A percentile compares a stretch with the other conserved stretches of the same genome.
Conservation (phyloP, 768 basidiomycete species). For the Macrolepiota fuliginosa region DNA sequence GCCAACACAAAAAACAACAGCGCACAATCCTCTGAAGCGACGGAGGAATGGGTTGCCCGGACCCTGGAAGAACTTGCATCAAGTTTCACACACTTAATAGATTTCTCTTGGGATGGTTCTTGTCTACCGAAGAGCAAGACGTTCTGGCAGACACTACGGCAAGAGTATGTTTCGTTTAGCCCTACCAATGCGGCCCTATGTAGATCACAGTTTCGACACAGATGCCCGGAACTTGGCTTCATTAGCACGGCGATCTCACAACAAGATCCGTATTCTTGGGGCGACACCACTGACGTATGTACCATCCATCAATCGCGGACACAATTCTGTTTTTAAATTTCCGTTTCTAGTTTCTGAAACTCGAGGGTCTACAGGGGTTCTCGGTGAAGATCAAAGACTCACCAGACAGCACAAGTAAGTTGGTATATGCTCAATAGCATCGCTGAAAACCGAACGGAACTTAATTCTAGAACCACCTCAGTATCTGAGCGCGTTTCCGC, state of each 20-base stretch:
- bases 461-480: not conserved
- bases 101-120: slow-evolving; percentile 6
- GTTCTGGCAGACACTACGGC: slow-evolving; percentile 2
- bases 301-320: not conserved
- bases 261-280: slow-evolving; percentile 4
- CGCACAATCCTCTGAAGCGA: not conserved
- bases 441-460: not conserved
- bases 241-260: not conserved
- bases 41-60: not conserved
- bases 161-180: not conserved
- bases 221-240: not conserved
- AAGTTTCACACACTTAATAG: not conserved
- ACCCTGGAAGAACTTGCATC: slow-evolving; percentile 1
- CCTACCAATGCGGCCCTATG: not conserved
- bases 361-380: not conserved
- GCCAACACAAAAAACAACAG: not conserved
- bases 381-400: slow-evolving; percentile 1
- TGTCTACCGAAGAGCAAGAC: not conserved
- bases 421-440: not conserved
- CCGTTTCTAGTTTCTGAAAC: not conserved
- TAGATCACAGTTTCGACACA: not conserved
- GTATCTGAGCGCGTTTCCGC: not conserved
- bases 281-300: not conserved
- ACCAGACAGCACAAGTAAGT: not conserved
- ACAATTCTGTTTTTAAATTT: not conserved